Evolutionary conservation across 768 basidiomycete genomes (phyloP), one percentile per base, ranked within the genome.

Genomic region (Saitozyma sp.): DNA sequence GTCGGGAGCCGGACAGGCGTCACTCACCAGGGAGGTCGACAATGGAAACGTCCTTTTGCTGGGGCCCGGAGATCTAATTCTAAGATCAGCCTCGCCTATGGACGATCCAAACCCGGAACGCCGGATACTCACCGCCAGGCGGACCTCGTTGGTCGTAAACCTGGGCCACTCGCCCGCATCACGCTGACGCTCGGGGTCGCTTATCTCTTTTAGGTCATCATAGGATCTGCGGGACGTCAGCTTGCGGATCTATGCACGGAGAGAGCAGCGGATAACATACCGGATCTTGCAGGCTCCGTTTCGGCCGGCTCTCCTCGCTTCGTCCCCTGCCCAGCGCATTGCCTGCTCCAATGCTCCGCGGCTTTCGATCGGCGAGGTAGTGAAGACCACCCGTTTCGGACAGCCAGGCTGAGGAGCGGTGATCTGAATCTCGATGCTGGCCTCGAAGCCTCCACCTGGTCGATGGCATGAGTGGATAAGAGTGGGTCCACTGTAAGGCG

Each of bases 11-110:
- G 20, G 46, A 29, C 5, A 29, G 29, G 29, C 14, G 45, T 20
- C 43, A 37, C 65, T 46, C 41, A 69, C 70, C 70, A 17, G 70
- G 67, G 1, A 72, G 51, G 43, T 72, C 70, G 14, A 67, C 46
- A 19, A 72, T 65, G n/a, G 66, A 51, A n/a, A 67, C 49, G 45
- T 69, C 39, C 0, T 17, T 39, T 38, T 59, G 59, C 4, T 50
- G 43, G 2, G 61, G 59, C 37, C 70, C 67, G 1, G 39, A 40
- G 8, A 67, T 46, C 69, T 71, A 49, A 20, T 1, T 1, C 29
- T 5, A 54, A 9, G 41, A 45, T 61, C 8, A 45, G 49, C 45
- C 38, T 42, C 7, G 3, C 61, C 11, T 8, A 9, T 14, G 8
- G 10, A 20, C 9, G 37, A 6, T 50, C 19, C 17, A 43, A 6